A percentile compares a stretch with the other conserved stretches of the same genome.
Evolutionary conservation across 2,329 filamentous ascomycete species (phyloP).

Genomic region (Penicillium brasilianum): DNA sequence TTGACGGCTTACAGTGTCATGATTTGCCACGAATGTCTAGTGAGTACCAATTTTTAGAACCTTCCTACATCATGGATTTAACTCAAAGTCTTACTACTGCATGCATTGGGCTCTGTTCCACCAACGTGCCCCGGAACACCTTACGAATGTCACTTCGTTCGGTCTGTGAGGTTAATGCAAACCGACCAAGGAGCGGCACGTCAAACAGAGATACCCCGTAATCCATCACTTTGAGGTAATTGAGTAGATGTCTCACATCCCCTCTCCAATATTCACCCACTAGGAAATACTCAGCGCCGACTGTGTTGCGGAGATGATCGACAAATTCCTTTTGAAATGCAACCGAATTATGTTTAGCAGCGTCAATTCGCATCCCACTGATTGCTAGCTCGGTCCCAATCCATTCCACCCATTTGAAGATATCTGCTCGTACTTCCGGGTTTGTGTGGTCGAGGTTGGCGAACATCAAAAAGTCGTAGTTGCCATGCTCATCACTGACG

Average conservation of each 20-base stretch:
- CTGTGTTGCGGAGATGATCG: conserved; percentile 56
- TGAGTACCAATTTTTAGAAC: not conserved
- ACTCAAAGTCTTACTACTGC: conserved; percentile 42
- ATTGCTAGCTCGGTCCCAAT: conserved; percentile 68
- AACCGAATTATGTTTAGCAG: conserved; percentile 72
- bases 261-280: conserved; percentile 73
- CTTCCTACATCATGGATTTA: not conserved
- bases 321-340: conserved; percentile 69
- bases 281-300: conserved; percentile 63
- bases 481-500: conserved; percentile 68
- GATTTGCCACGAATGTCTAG: conserved; percentile 29
- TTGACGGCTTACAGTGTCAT: conserved; percentile 26
- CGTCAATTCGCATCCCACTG: conserved; percentile 72
- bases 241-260: conserved; percentile 59
- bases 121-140: conserved; percentile 66
- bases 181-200: conserved; percentile 70
- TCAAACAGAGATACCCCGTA: conserved; percentile 68
- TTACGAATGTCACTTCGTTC: conserved; percentile 64
- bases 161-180: conserved; percentile 63
- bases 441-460: conserved; percentile 70
- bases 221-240: conserved; percentile 64
- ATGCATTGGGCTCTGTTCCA: conserved; percentile 58
- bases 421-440: conserved; percentile 66
- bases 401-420: conserved; percentile 64
- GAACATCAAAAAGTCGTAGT: conserved; percentile 75